A percentile compares a stretch with the other conserved stretches of the same genome.
phyloP scores from a whole-genome alignment of 2,329 filamentous ascomycete genomes.

The Ophiostoma himal-ulmi region DNA sequence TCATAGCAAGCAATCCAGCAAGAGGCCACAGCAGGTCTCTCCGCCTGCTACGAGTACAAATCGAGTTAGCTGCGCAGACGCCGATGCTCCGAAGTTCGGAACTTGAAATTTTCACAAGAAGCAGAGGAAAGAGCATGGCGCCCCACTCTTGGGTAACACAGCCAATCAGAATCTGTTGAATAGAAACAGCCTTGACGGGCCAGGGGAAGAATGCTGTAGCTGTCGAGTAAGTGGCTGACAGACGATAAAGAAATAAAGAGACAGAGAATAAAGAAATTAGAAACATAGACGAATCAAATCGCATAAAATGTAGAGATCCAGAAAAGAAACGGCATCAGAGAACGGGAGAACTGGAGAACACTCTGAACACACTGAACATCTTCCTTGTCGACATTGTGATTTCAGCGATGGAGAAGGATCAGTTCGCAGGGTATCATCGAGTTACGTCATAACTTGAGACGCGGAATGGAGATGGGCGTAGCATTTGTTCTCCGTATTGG shows the following conservation, averaged over 20 bases:
- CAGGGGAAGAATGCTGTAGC: neutral
- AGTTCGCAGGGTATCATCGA: neutral
- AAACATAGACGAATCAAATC: neutral
- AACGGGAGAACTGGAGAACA: neutral
- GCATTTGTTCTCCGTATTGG: neutral
- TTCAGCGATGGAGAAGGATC: neutral
- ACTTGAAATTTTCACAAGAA: conserved; percentile 9
- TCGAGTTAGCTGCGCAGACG: conserved; percentile 11
- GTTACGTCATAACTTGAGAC: neutral
- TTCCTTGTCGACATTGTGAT: neutral
- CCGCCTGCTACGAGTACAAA: neutral
- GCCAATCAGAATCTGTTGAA: neutral
- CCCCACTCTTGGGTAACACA: neutral
- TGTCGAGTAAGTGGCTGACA: too few species aligned
- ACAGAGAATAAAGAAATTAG: too few species aligned
- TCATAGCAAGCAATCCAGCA: neutral
- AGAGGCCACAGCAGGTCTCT: neutral
- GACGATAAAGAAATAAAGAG: too few species aligned
- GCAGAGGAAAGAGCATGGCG: neutral
- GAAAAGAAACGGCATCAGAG: neutral
- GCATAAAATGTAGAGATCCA: too few species aligned
- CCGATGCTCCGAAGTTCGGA: conserved; percentile 20
- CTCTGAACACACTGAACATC: neutral
- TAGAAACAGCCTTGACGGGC: neutral
- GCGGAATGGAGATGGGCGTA: neutral